phyloP scores from a whole-genome alignment of 2,329 filamentous ascomycete species.

The Curvularia sp. region DNA sequence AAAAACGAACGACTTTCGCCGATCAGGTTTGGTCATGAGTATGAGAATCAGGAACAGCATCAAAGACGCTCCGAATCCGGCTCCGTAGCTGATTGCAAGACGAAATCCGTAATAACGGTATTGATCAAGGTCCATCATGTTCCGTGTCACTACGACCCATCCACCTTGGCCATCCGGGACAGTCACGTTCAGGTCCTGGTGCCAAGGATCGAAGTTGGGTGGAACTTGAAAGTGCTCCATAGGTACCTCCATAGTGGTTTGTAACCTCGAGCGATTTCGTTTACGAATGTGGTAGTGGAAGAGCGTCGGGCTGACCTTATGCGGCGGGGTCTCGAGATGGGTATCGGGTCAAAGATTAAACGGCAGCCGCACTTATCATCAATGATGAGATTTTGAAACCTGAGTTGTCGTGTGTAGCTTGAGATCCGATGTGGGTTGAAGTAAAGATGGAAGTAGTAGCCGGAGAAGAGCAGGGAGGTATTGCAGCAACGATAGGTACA shows the following conservation, averaged over 20 bases:
- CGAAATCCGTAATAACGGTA: constrained; percentile 57
- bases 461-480: constrained; percentile 12
- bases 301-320: neutral
- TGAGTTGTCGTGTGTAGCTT: neutral
- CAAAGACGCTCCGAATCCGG: constrained; percentile 72
- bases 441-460: constrained; percentile 2
- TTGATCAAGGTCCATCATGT: constrained; percentile 54
- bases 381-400: neutral
- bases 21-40: constrained; percentile 69
- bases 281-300: constrained; percentile 2
- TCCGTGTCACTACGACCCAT: constrained; percentile 45
- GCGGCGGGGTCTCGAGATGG: neutral
- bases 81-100: constrained; percentile 69
- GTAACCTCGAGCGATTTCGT: neutral
- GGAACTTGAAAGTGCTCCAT: constrained; percentile 15
- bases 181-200: constrained; percentile 59
- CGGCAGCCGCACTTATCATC: neutral
- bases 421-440: neutral
- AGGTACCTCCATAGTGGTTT: constrained; percentile 19
- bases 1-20: constrained; percentile 69
- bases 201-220: constrained; percentile 58
- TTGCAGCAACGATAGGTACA: neutral
- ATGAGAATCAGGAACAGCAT: constrained; percentile 71
- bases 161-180: constrained; percentile 50
- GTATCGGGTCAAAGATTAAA: neutral